Percentiles rank a stretch among this genome's conserved stretches.
These are phyloP conservation scores for Pleurotus sapidus DNA, from an alignment of 768 basidiomycete genomes.

Conservation along the genomic window DNA sequence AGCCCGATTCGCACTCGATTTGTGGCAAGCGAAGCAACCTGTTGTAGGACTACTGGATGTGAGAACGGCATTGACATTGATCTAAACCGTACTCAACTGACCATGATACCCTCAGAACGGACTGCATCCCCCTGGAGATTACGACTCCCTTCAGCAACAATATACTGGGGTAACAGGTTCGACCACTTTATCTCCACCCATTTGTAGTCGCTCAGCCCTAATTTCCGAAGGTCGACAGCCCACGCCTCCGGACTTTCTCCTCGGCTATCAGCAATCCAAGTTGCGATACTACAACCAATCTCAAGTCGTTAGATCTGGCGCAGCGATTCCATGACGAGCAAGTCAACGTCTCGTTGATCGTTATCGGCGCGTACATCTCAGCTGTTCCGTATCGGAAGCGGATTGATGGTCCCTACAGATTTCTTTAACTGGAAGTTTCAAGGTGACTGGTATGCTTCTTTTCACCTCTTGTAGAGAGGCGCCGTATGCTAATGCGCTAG, in stretches of 20 bases:
- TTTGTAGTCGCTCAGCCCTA: neutral
- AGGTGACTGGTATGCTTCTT: constrained; percentile 27
- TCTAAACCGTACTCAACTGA: neutral
- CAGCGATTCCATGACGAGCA: constrained; percentile 32
- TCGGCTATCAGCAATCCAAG: constrained; percentile 35
- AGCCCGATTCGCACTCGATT: constrained; percentile 29
- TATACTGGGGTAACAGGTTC: constrained; percentile 32
- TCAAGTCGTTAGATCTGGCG: constrained; percentile 28
- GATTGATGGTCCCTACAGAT: constrained; percentile 11
- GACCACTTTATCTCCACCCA: neutral
- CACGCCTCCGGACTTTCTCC: constrained; percentile 30
- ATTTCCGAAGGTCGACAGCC: constrained; percentile 26
- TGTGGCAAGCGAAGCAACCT: constrained; percentile 26
- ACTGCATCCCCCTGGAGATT: constrained; percentile 30
- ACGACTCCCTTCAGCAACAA: constrained; percentile 31
- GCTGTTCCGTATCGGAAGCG: too few species aligned
- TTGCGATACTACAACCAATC: constrained; percentile 33
- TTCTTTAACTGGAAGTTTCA: constrained; percentile 36
- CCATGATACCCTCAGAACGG: constrained; percentile 18
- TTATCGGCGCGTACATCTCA: constrained; percentile 12
- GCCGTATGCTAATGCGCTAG: neutral
- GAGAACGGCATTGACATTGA: neutral
- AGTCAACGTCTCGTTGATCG: constrained; percentile 32
- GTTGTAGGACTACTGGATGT: constrained; percentile 36
- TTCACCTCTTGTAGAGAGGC: too few species aligned